Percentiles rank a stretch among this genome's conserved stretches.
Conservation (phyloP, 768 basidiomycete genomes). For the Rhodosporidiobolus sp. region DNA sequence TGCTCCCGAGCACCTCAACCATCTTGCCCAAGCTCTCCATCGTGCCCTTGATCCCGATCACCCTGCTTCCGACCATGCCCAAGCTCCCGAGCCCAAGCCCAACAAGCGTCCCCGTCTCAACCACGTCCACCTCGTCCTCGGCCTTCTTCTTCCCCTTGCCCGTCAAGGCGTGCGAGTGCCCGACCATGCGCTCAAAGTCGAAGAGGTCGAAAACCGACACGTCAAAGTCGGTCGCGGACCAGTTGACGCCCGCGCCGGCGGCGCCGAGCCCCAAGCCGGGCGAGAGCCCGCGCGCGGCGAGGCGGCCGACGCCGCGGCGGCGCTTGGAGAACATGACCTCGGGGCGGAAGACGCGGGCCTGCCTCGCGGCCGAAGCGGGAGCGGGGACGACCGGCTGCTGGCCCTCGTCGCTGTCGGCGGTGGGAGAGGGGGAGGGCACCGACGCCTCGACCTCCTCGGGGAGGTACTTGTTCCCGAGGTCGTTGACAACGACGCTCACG, state of each 20-base stretch:
- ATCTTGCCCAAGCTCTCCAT: slow-evolving; percentile 75
- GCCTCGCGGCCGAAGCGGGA: slow-evolving; percentile 49
- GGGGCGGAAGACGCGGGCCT: slow-evolving; percentile 83
- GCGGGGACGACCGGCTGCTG: slow-evolving; percentile 47
- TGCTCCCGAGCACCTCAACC: slow-evolving; percentile 74
- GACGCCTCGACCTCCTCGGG: slow-evolving; percentile 34
- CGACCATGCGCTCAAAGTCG: slow-evolving; percentile 48
- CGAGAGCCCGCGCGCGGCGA: slow-evolving; percentile 80
- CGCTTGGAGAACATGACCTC: slow-evolving; percentile 88
- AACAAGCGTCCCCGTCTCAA: slow-evolving; percentile 54
- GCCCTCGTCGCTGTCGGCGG: background rate
- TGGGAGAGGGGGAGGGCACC: background rate
- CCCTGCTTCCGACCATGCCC: slow-evolving; percentile 57
- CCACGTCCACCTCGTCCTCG: slow-evolving; percentile 49
- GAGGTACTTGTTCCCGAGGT: slow-evolving; percentile 72
- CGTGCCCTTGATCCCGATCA: slow-evolving; percentile 85
- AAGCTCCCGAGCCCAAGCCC: slow-evolving; percentile 46
- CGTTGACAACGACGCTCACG: slow-evolving; percentile 45
- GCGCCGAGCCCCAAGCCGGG: slow-evolving; percentile 70
- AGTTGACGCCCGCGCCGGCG: slow-evolving; percentile 53
- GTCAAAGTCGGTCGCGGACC: slow-evolving; percentile 41
- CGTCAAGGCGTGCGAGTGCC: slow-evolving; percentile 49
- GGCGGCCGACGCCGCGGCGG: slow-evolving; percentile 51
- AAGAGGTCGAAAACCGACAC: slow-evolving; percentile 63
- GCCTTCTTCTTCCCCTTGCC: slow-evolving; percentile 47